Percentiles rank a stretch among this genome's conserved stretches.
Evolutionary conservation across 1,284 basidiomycete genomes (phyloP).

Genomic region (Grifola frondosa): DNA sequence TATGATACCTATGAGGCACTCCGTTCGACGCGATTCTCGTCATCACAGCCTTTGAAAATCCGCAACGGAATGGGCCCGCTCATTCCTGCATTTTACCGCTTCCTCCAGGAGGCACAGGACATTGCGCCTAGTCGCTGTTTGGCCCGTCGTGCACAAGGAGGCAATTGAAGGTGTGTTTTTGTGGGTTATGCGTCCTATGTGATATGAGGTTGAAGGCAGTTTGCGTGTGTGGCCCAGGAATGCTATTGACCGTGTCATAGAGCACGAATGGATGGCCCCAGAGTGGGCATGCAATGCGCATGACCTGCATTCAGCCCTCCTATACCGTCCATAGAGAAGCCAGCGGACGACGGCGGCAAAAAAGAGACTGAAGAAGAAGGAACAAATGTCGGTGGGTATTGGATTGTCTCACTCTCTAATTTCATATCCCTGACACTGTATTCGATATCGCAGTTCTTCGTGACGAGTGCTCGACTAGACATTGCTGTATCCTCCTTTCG

Average conservation of each 20-base stretch:
- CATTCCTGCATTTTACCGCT: constrained; percentile 83
- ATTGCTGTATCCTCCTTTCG: constrained; percentile 76
- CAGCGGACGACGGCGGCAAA: constrained; percentile 70
- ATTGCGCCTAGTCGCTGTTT: constrained; percentile 89
- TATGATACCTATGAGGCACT: constrained; percentile 91
- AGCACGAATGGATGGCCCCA: constrained; percentile 93
- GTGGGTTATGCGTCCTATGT: too few species aligned
- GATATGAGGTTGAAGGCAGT: too few species aligned
- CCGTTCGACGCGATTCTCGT: constrained; percentile 87
- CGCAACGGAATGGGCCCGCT: constrained; percentile 85
- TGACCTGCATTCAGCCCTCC: constrained; percentile 88
- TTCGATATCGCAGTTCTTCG: constrained; percentile 90
- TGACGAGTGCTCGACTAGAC: constrained; percentile 83
- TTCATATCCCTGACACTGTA: constrained; percentile 90
- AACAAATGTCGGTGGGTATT: constrained; percentile 74
- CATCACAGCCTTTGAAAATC: constrained; percentile 88
- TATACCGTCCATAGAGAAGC: constrained; percentile 89
- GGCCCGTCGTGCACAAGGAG: constrained; percentile 92
- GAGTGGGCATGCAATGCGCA: constrained; percentile 89
- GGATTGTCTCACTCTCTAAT: neutral
- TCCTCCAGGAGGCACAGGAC: constrained; percentile 90
- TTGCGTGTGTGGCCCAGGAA: constrained; percentile 44
- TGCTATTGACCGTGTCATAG: constrained; percentile 90
- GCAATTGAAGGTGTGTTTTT: constrained; percentile 95
- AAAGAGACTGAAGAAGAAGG: constrained; percentile 80